A percentile compares a stretch with the other conserved stretches of the same genome.
Conservation (phyloP, 352 stramenopile species). For the Pythium rhizo-oryzae region DNA sequence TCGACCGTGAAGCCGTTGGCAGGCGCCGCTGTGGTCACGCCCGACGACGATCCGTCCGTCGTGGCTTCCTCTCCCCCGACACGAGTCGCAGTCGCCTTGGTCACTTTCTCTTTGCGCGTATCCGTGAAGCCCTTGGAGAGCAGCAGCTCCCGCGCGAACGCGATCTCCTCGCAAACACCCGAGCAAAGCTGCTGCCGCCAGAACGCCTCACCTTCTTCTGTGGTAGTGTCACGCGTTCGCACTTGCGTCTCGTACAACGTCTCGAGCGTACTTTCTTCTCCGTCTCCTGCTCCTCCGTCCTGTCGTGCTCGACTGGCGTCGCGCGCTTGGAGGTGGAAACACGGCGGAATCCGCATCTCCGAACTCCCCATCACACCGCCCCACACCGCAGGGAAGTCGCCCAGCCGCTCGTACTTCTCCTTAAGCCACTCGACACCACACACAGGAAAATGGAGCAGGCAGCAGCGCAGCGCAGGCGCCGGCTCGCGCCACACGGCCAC, state of each 20-base stretch:
- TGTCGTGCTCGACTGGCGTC: slow-evolving; percentile 18
- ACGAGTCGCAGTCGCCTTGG: no score
- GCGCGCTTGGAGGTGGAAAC: slow-evolving; percentile 41
- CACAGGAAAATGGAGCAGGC: slow-evolving; percentile 42
- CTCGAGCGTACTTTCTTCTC: slow-evolving; percentile 3
- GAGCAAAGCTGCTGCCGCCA: slow-evolving; percentile 31
- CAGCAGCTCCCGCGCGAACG: slow-evolving; percentile 30
- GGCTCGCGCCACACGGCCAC: slow-evolving; percentile 16
- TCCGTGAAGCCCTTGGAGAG: slow-evolving; percentile 3
- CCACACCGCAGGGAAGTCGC: slow-evolving; percentile 34
- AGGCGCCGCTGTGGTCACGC: neutral
- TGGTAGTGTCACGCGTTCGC: slow-evolving; percentile 8
- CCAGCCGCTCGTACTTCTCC: slow-evolving; percentile 44
- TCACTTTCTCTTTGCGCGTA: neutral
- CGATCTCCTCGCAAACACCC: slow-evolving; percentile 41
- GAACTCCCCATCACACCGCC: slow-evolving; percentile 13
- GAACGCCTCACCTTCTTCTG: slow-evolving; percentile 9
- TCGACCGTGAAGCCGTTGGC: slow-evolving; percentile 28
- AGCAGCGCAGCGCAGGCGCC: slow-evolving; percentile 12
- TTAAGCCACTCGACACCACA: slow-evolving; percentile 43
- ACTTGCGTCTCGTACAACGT: slow-evolving; percentile 33
- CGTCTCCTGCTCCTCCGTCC: neutral
- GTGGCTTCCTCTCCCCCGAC: neutral
- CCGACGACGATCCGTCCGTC: neutral
- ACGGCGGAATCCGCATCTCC: slow-evolving; percentile 33